Base-by-base conservation (phyloP, 1,284 basidiomycete species). In the Pascua sp. region DNA sequence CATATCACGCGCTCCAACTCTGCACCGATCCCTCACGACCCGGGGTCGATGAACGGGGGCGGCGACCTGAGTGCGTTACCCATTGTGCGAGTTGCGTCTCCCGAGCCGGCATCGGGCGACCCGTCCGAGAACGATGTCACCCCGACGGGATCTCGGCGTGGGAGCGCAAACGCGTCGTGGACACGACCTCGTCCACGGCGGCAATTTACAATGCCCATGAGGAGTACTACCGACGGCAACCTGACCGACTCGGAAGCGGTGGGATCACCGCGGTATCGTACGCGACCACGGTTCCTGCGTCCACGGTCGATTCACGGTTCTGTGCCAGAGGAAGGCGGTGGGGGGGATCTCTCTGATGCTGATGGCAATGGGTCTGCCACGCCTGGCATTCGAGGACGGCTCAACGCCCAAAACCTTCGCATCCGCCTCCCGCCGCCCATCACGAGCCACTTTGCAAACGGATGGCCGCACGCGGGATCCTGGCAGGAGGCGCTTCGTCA, bases 401-500 rank as follows among this genome's bases (percentile, higher is more conserved):
- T 55, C n/a, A 56, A 60, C 41, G 48, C 55, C 4, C 53, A 62
- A 12, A 54, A 67, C 49, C 56, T 73, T 17, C 59, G 62, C 11
- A 61, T 71, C 43, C 67, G 67, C n/a, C 57, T 73, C 2, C 69
- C 68, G 2, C 62, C 66, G 2, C 68, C 65, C 1, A 63, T 73
- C 17, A 53, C 65, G 8, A 61, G 70, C 45, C 70, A 68, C 46
- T 70, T 75, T 52, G 51, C 61, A 8, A 55, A 71, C 36, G 69
- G 70, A 11, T 72, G 71, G 71, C 69, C 68, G 4, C 72, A 74
- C 52, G 71, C 71, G 8, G 73, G 73, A 8, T 69, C 62, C n/a
- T 76, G 73, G 73, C 71, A 74, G 54, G 68, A 74, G 47, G 72
- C 71, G 5, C 49, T 73, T 36, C 68, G 72, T 43, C 68, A 66